phyloP scores from a whole-genome alignment of 805 yeast species.

The Saccharomyces mikatae region DNA sequence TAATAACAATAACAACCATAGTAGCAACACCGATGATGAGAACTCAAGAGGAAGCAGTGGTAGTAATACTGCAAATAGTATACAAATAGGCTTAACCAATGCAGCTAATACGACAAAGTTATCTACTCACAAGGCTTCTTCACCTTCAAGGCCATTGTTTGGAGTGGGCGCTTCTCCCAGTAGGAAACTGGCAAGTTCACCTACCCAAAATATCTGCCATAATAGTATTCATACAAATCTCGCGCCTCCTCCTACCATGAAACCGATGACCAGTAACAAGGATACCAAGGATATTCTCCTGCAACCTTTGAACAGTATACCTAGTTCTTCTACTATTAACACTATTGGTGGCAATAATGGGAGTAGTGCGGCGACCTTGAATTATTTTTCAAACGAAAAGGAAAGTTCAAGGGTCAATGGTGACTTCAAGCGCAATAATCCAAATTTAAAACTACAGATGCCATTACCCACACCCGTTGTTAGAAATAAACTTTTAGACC shows the following conservation, averaged over 20 bases:
- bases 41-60: slow-evolving; percentile 11
- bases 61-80: slow-evolving; percentile 5
- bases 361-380: not conserved
- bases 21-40: slow-evolving; percentile 11
- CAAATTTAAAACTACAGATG: slow-evolving; percentile 62
- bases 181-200: slow-evolving; percentile 8
- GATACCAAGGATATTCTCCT: slow-evolving; percentile 22
- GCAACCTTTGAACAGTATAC: slow-evolving; percentile 32
- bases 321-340: slow-evolving; percentile 12
- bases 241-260: slow-evolving; percentile 37
- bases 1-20: slow-evolving; percentile 3
- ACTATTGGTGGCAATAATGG: not conserved
- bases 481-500: slow-evolving; percentile 22
- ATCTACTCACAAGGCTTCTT: slow-evolving; percentile 5
- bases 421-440: slow-evolving; percentile 38
- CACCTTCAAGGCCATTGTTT: slow-evolving; percentile 7
- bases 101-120: not conserved
- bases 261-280: slow-evolving; percentile 17
- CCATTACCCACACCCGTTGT: slow-evolving; percentile 54
- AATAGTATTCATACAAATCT: slow-evolving; percentile 17
- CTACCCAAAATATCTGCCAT: slow-evolving; percentile 1
- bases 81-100: not conserved
- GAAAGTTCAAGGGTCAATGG: slow-evolving; percentile 24
- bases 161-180: slow-evolving; percentile 11
- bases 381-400: slow-evolving; percentile 5